phyloP scores from a whole-genome alignment of 2,329 filamentous ascomycete genomes.

The Monascus ruber region DNA sequence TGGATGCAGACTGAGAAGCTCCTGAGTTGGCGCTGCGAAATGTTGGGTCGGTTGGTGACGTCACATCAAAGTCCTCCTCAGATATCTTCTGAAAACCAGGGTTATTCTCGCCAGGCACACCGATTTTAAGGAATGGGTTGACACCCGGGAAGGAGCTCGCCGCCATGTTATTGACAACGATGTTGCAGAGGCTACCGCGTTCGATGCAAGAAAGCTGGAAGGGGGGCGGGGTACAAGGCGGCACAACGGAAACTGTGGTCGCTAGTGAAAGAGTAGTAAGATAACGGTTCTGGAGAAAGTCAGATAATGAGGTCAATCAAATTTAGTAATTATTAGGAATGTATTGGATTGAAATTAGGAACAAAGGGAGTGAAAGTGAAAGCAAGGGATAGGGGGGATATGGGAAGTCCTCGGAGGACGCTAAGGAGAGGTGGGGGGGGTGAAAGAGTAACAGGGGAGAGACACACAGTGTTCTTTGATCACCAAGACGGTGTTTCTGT shows the following conservation, averaged over 20 bases:
- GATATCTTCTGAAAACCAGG: constrained; percentile 51
- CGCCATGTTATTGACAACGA: constrained; percentile 44
- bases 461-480: no score
- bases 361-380: not conserved
- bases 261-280: constrained; percentile 46
- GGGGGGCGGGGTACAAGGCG: constrained; percentile 33
- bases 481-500: no score
- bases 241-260: constrained; percentile 53
- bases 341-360: not conserved
- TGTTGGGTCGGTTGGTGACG: constrained; percentile 58
- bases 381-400: not conserved
- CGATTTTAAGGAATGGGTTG: constrained; percentile 72
- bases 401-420: no score
- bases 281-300: not conserved
- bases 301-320: not conserved
- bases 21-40: constrained; percentile 38
- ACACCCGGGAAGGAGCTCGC: constrained; percentile 66
- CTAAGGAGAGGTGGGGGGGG: not conserved
- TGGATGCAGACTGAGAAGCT: constrained; percentile 32
- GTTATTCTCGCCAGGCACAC: constrained; percentile 50
- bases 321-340: not conserved
- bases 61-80: constrained; percentile 73
- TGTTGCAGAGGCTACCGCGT: constrained; percentile 12
- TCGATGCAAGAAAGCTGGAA: constrained; percentile 14
- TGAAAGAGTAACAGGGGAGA: not conserved